Base-by-base conservation (phyloP, 2,329 filamentous ascomycete species). In the Sclerotinia subarctica region DNA sequence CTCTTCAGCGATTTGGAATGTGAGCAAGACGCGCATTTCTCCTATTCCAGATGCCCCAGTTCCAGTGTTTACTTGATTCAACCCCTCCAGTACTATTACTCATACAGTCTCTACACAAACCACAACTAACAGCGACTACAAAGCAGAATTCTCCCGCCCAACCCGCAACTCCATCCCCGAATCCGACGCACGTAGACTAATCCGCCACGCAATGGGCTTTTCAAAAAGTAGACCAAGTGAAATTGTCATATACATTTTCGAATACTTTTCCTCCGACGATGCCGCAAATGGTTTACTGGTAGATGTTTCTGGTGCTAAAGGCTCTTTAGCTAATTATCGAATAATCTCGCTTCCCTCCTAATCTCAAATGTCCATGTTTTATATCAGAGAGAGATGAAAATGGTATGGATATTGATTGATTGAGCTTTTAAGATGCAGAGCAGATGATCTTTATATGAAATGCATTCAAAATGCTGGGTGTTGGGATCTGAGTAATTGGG, bases 191-290 rank as follows among this genome's bases (percentile, higher is more conserved):
- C 21, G 42, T 7, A 63, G 83, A 66, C 74, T 83, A 4, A 74
- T 85, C 24, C 83, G 85, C 11, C 81, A 86, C 72, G 83, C 81
- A 59, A 86, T 70, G 64, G 29, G 32, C 13, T 67, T 66, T 15
- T 54, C 64, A 17, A 24, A 68, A 24, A 44, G 26, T 21, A 65
- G 60, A 6, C 64, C 38, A 0, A 53, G 42, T 26, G 10, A 57
- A 5, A 35, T 26, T 26, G 7, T 65, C 17, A 19, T 51, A 5
- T n/a, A 35, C 5, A 5, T 65, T 1, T 13, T 59, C 5, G 52
- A 65, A 10, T 21, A 19, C 1, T 35, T 38, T 57, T 1, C 21
- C 10, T 42, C 52, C 24, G 46, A n/a, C 4, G 32, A 47, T 47
- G 52, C 24, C 19, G 44, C 44, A 4, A 5, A 49, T 2, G 17